These are phyloP conservation scores for Mariannaea sp. DNA, from an alignment of 2,329 filamentous ascomycete species.

Conservation along the genomic window DNA sequence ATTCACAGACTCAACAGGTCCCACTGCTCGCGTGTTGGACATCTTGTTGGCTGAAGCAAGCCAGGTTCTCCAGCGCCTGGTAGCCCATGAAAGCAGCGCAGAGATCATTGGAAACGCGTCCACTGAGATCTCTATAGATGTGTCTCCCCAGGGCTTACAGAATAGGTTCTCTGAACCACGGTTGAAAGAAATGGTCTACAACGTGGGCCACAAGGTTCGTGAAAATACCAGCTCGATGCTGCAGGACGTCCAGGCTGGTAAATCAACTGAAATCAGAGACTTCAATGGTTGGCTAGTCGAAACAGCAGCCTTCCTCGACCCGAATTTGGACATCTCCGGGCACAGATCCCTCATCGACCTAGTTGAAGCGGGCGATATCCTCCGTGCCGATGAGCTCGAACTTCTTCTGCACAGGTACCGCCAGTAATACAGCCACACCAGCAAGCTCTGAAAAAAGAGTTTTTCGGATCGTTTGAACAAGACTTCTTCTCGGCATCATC, in stretches of 20 bases:
- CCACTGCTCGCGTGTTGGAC: conserved; percentile 65
- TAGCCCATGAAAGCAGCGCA: conserved; percentile 59
- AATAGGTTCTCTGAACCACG: conserved; percentile 50
- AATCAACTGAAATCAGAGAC: conserved; percentile 59
- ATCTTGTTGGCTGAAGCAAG: conserved; percentile 75
- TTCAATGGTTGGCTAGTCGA: conserved; percentile 65
- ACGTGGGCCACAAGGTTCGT: conserved; percentile 53
- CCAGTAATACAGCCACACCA: conserved; percentile 17
- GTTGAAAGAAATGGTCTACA: conserved; percentile 53
- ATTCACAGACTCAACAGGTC: conserved; percentile 59
- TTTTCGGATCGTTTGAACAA: conserved; percentile 20
- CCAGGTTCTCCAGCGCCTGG: conserved; percentile 70
- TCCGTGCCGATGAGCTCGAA: conserved; percentile 44
- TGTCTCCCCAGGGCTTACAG: conserved; percentile 27
- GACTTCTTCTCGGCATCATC: conserved; percentile 21
- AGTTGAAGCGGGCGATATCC: conserved; percentile 44
- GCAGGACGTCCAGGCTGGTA: conserved; percentile 59
- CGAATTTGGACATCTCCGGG: conserved; percentile 41
- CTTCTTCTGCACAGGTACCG: conserved; percentile 5
- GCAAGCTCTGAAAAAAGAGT: conserved; percentile 20
- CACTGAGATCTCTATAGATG: conserved; percentile 16
- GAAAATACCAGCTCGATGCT: conserved; percentile 67
- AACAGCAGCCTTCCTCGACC: conserved; percentile 47
- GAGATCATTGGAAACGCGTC: conserved; percentile 43
- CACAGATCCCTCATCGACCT: conserved; percentile 51